Percentiles rank a stretch among this genome's conserved stretches.
These are phyloP conservation scores for Tolypocladium tropicale DNA, from an alignment of 2,329 filamentous ascomycete species.

Conservation along the genomic window DNA sequence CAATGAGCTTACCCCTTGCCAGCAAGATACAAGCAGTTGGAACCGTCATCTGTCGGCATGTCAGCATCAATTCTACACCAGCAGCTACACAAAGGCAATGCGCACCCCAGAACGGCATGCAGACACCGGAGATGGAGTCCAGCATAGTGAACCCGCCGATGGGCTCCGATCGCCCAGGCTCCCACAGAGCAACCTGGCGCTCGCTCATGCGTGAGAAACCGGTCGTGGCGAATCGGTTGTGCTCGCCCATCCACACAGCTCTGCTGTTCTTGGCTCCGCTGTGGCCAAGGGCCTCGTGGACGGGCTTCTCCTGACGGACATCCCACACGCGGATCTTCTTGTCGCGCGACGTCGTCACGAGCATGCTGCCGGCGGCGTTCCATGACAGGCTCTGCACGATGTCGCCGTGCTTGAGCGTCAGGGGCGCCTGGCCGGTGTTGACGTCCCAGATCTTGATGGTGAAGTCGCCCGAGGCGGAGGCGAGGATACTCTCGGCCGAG, in stretches of 20 bases:
- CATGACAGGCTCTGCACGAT: slow-evolving; percentile 93
- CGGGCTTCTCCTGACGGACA: slow-evolving; percentile 81
- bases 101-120: slow-evolving; percentile 96
- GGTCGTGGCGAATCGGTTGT: slow-evolving; percentile 90
- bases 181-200: slow-evolving; percentile 91
- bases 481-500: slow-evolving; percentile 87
- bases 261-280: slow-evolving; percentile 95
- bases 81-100: background rate
- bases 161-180: slow-evolving; percentile 75
- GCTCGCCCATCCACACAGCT: slow-evolving; percentile 93
- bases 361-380: slow-evolving; percentile 77
- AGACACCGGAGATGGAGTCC: slow-evolving; percentile 93
- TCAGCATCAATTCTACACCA: slow-evolving; percentile 10
- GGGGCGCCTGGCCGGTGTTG: slow-evolving; percentile 60
- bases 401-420: slow-evolving; percentile 76
- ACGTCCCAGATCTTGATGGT: slow-evolving; percentile 96
- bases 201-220: slow-evolving; percentile 99
- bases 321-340: slow-evolving; percentile 99
- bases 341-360: slow-evolving; percentile 91
- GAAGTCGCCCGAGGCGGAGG: slow-evolving; percentile 90
- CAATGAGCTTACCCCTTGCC: slow-evolving; percentile 77
- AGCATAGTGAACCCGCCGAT: slow-evolving; percentile 84
- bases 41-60: slow-evolving; percentile 62
- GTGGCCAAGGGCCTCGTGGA: slow-evolving; percentile 77
- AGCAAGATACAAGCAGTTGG: slow-evolving; percentile 88